phyloP scores from a whole-genome alignment of 306 rosid species.

The Castanopsis chinensis region DNA sequence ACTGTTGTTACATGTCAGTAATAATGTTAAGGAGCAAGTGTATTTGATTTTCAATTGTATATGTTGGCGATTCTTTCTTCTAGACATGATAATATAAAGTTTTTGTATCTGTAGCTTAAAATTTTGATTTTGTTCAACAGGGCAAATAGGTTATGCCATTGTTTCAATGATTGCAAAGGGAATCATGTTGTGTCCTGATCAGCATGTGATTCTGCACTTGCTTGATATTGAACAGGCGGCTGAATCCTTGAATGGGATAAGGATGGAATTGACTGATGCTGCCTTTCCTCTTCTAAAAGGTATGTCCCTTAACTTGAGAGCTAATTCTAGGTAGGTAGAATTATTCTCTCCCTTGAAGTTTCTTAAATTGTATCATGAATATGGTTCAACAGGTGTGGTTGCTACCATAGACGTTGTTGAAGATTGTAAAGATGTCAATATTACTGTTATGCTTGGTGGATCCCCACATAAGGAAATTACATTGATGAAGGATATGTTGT shows the following conservation, averaged over 20 bases:
- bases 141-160: slow-evolving; percentile 84
- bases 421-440: slow-evolving; percentile 63
- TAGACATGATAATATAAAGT: background rate
- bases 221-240: slow-evolving; percentile 65
- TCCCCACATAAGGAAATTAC: slow-evolving; percentile 74
- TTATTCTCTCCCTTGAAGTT: background rate
- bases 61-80: background rate
- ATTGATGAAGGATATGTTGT: slow-evolving; percentile 79
- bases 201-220: slow-evolving; percentile 73
- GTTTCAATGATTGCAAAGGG: slow-evolving; percentile 87
- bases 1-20: background rate
- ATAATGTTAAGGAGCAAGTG: background rate
- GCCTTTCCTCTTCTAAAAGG: slow-evolving; percentile 72
- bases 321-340: background rate
- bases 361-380: background rate
- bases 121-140: slow-evolving; percentile 33
- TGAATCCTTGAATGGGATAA: slow-evolving; percentile 64
- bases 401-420: slow-evolving; percentile 67
- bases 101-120: background rate
- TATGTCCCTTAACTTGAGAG: background rate
- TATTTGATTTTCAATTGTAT: background rate
- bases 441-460: slow-evolving; percentile 80
- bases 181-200: slow-evolving; percentile 61
- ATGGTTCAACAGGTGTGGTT: slow-evolving; percentile 48
- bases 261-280: slow-evolving; percentile 69